A percentile compares a stretch with the other conserved stretches of the same genome.
These are phyloP conservation scores for Aureobasidium leucospermi DNA, from an alignment of 2,329 filamentous ascomycete species.

Conservation along the genomic window DNA sequence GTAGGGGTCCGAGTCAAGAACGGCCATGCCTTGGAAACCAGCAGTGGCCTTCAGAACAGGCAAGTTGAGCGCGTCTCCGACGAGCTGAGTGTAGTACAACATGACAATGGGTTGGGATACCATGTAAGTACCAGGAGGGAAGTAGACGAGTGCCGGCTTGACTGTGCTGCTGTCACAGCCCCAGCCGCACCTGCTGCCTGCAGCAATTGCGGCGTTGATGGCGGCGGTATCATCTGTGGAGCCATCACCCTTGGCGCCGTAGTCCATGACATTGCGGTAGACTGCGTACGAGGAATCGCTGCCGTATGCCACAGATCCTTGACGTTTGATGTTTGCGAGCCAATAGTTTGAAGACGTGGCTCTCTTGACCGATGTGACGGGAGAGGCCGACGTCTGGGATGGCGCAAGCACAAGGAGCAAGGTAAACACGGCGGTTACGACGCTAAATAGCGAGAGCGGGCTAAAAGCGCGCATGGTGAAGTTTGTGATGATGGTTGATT, in stretches of 20 bases:
- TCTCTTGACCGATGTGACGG: constrained; percentile 6
- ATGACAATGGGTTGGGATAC: constrained; percentile 73
- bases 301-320: constrained; percentile 61
- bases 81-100: constrained; percentile 88
- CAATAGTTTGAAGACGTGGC: constrained; percentile 52
- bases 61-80: constrained; percentile 67
- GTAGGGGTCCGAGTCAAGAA: constrained; percentile 87
- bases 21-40: constrained; percentile 71
- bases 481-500: constrained; percentile 6
- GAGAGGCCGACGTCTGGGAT: constrained; percentile 7
- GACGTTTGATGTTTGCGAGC: constrained; percentile 61
- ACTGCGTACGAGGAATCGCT: constrained; percentile 52
- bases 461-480: constrained; percentile 12
- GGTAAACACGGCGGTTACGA: constrained; percentile 4
- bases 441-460: constrained; percentile 10
- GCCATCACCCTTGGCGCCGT: constrained; percentile 48
- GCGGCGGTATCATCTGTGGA: constrained; percentile 76
- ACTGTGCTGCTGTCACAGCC: constrained; percentile 77
- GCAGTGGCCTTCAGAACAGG: constrained; percentile 50
- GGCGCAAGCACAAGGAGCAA: constrained; percentile 6
- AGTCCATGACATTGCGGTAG: constrained; percentile 44
- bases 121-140: constrained; percentile 79
- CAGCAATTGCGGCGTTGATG: constrained; percentile 75
- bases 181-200: constrained; percentile 70
- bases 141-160: constrained; percentile 84